These are phyloP conservation scores for Neonectria neomacrospora DNA, from an alignment of 2,329 filamentous ascomycete species.

Conservation along the genomic window DNA sequence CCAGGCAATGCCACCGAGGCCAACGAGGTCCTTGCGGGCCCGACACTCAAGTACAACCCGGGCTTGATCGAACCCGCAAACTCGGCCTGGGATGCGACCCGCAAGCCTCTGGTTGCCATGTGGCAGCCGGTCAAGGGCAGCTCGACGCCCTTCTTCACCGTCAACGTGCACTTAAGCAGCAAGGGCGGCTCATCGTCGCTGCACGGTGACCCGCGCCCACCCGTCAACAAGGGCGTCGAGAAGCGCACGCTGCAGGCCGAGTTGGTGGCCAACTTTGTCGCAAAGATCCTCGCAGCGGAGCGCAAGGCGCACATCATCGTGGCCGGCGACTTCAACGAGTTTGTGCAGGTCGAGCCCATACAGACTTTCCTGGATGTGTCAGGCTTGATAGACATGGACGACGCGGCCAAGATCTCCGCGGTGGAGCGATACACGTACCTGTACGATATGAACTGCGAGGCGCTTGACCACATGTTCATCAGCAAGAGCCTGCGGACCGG, in stretches of 20 bases:
- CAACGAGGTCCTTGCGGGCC: slow-evolving; percentile 65
- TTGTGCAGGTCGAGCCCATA: slow-evolving; percentile 70
- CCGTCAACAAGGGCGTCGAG: slow-evolving; percentile 72
- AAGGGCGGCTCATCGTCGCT: slow-evolving; percentile 74
- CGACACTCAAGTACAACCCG: slow-evolving; percentile 74
- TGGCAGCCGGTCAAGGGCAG: slow-evolving; percentile 69
- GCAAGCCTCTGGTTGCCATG: slow-evolving; percentile 74
- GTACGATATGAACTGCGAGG: slow-evolving; percentile 75
- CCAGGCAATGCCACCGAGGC: slow-evolving; percentile 64
- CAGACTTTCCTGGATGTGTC: slow-evolving; percentile 63
- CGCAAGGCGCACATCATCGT: slow-evolving; percentile 66
- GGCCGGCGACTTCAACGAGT: slow-evolving; percentile 80
- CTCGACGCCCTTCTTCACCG: slow-evolving; percentile 70
- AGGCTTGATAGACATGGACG: slow-evolving; percentile 71
- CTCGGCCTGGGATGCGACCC: slow-evolving; percentile 67
- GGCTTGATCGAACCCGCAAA: slow-evolving; percentile 73
- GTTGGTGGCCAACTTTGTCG: slow-evolving; percentile 68
- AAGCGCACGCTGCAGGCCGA: slow-evolving; percentile 67
- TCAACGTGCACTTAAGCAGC: slow-evolving; percentile 75
- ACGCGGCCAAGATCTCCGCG: slow-evolving; percentile 61
- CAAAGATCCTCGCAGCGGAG: slow-evolving; percentile 67
- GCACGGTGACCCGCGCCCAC: slow-evolving; percentile 73
- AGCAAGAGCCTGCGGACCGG: slow-evolving; percentile 61
- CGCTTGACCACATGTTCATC: slow-evolving; percentile 77
- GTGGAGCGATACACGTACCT: slow-evolving; percentile 77